A percentile compares a stretch with the other conserved stretches of the same genome.
phyloP scores from a whole-genome alignment of 2,329 filamentous ascomycete species.

The Botrytis fragariae region DNA sequence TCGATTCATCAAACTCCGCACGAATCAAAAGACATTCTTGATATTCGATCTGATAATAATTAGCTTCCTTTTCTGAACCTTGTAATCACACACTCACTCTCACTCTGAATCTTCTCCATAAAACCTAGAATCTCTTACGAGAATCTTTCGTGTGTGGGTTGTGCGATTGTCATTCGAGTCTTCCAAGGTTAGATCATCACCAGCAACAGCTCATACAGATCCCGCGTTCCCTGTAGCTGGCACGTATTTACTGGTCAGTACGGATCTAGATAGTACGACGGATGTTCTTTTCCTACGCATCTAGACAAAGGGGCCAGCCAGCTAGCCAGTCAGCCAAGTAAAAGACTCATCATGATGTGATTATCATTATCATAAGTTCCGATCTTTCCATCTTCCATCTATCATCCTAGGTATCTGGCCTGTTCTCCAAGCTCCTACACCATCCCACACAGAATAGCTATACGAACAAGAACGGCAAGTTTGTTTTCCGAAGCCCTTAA shows the following conservation, averaged over 20 bases:
- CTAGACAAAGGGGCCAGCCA: too few relatives aligned
- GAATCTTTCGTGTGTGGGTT: not conserved
- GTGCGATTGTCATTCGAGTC: not conserved
- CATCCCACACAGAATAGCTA: too few relatives aligned
- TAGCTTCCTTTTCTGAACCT: not conserved
- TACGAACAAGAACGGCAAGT: not conserved
- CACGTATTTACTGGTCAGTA: too few relatives aligned
- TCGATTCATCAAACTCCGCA: not conserved
- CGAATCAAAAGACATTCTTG: not conserved
- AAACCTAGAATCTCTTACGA: not conserved
- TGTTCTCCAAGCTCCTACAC: not conserved
- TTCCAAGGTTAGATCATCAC: too few relatives aligned
- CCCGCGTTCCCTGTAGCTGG: not conserved
- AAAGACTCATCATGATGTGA: too few relatives aligned
- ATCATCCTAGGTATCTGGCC: too few relatives aligned
- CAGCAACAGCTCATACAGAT: not conserved
- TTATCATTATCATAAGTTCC: too few relatives aligned
- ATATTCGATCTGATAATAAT: constrained; percentile 6
- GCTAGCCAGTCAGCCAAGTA: too few relatives aligned
- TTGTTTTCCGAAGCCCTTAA: not conserved
- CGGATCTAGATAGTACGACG: too few relatives aligned
- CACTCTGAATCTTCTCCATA: not conserved
- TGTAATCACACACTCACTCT: too few relatives aligned
- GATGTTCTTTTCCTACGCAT: too few relatives aligned
- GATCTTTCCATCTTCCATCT: too few relatives aligned